Conservation (phyloP, 768 basidiomycete genomes). For the Lentinus brumalis region DNA sequence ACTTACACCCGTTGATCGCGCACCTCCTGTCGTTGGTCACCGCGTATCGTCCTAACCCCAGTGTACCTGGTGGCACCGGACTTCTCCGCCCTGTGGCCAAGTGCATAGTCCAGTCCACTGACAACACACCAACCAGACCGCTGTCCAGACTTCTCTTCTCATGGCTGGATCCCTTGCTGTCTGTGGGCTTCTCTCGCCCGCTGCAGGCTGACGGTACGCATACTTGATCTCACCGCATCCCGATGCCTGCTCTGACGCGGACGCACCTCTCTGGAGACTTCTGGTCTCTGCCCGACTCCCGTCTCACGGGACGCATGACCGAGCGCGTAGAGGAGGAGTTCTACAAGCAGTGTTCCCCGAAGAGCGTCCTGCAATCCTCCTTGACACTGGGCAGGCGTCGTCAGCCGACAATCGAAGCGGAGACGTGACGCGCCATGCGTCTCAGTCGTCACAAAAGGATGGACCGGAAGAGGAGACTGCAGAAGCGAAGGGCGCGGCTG, state of each 20-base stretch:
- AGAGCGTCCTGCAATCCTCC: constrained; percentile 38
- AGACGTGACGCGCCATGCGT: not conserved
- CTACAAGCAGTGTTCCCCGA: constrained; percentile 52
- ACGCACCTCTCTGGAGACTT: constrained; percentile 41
- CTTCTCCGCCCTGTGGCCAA: not conserved
- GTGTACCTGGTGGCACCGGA: not conserved
- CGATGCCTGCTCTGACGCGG: not conserved
- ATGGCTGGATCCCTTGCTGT: constrained; percentile 56
- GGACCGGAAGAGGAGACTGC: not conserved
- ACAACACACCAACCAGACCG: constrained; percentile 31
- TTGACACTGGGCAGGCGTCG: not conserved
- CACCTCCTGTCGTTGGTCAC: not conserved
- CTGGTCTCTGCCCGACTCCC: constrained; percentile 48
- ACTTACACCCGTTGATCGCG: too few species aligned
- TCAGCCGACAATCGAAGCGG: not conserved
- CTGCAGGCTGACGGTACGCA: constrained; percentile 53
- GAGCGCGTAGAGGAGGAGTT: constrained; percentile 48
- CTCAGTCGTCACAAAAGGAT: not conserved
- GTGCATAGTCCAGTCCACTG: not conserved
- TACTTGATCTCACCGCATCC: not conserved
- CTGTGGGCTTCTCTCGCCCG: constrained; percentile 60
- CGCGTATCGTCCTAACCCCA: not conserved
- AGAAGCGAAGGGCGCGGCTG: not conserved
- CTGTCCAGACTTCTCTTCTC: constrained; percentile 49
- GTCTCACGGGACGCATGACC: constrained; percentile 41